Base-by-base conservation (phyloP, 148 eudicot genomes). In the Limonium bicolor region DNA sequence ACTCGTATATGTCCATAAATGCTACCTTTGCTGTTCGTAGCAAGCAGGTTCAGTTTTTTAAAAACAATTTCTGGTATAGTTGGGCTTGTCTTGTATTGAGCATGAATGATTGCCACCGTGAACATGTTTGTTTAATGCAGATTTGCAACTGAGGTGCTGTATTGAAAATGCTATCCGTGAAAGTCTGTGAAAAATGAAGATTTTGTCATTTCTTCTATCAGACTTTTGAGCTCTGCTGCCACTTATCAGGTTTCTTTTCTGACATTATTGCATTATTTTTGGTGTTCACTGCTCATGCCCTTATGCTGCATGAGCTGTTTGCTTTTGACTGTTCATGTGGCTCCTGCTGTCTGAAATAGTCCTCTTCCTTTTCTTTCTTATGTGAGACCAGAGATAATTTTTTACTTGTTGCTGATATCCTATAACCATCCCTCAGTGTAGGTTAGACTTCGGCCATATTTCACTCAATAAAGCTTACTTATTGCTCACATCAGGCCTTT, bases 161-260 rank as follows among this genome's bases (percentile, higher is more conserved):
- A 56, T 85, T 38, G 61, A 46, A 55, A 65, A 44, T 41, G 70
- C 76, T 49, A 70, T 92, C 12, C 24, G 59, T 41, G 80, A 85
- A 63, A 76, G 52, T 54, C 85, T 36, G 60, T 55, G 46, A 66
- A 56, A 44, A 66, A 65, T 69, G 94, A 77, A 61, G 78, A 76
- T 48, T 94, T 85, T 13, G 50, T 65, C 53, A 58, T 81, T 40
- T 74, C 85, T 49, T 65, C 60, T 27, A 24, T 78, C 38, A 79
- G 76, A 50, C 61, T 85, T 50, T 82, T 92, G 17, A 64, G 82
- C 38, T 76, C 77, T 36, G 80, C 88, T 16, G 88, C 99, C 62
- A 58, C 39, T 55, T 60, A 77, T 35, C 99, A 85, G 99, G 99
- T 84, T 53, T 59, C 61, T 50, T 58, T 34, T 46, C 26, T 31